Conservation (phyloP, 352 stramenopile species). For the Phytophthora sansomeana region DNA sequence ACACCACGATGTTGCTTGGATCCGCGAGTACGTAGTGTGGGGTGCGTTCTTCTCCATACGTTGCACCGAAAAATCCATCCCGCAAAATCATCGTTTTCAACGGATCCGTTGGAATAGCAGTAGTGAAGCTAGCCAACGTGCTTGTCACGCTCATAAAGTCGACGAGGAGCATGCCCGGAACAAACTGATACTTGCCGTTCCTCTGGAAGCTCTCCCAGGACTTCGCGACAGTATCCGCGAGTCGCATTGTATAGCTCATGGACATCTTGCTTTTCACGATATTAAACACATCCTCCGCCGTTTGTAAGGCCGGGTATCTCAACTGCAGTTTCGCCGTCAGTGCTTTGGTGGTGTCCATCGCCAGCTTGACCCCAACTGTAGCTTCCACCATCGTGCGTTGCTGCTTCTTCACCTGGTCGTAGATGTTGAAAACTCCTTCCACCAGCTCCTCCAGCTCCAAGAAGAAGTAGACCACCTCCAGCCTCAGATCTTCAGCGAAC, state of each 20-base stretch:
- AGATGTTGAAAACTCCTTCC: no score
- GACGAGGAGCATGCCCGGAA: slow-evolving; percentile 17
- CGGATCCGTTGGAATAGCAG: no score
- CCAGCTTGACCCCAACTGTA: no score
- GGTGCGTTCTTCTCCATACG: slow-evolving; percentile 21
- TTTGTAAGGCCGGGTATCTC: slow-evolving; percentile 27
- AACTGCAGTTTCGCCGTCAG: slow-evolving; percentile 38
- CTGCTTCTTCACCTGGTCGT: no score
- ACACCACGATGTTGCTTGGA: slow-evolving; percentile 21
- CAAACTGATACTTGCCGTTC: slow-evolving; percentile 14
- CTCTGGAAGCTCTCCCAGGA: slow-evolving; percentile 8
- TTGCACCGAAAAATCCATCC: slow-evolving; percentile 25
- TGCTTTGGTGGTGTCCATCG: slow-evolving; percentile 25
- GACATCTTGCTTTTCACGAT: not conserved
- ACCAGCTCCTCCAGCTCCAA: no score
- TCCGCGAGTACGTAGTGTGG: slow-evolving; percentile 32
- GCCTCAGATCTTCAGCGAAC: no score
- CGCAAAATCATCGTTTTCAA: not conserved
- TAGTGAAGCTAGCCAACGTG: not conserved
- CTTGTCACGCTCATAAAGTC: slow-evolving; percentile 3
- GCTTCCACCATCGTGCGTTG: no score
- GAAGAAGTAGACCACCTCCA: no score
- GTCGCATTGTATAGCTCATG: no score
- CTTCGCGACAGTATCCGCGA: not conserved
- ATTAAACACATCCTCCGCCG: slow-evolving; percentile 21